phyloP scores from a whole-genome alignment of 1,284 basidiomycete species.

The Retiboletus fuscus region DNA sequence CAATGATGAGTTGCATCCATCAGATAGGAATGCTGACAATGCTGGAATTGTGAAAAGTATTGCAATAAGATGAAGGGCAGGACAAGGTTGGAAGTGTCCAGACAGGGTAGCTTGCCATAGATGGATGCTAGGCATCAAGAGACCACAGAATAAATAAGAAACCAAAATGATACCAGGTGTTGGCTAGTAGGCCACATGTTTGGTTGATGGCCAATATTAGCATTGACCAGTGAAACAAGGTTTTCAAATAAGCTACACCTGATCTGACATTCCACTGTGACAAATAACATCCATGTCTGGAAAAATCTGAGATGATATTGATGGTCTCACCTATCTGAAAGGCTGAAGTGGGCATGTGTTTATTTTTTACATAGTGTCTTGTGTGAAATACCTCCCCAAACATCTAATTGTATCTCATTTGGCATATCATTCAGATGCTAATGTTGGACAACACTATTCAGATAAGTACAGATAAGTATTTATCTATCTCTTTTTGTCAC shows the following conservation, averaged over 20 bases:
- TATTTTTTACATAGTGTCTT: background rate
- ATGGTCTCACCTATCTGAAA: background rate
- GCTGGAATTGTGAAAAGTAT: background rate
- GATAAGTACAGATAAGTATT: too few species aligned
- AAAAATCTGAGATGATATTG: background rate
- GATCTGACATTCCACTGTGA: background rate
- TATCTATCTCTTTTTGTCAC: background rate
- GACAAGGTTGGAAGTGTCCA: background rate
- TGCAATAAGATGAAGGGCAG: background rate
- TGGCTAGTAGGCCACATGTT: too few species aligned
- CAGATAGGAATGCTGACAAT: background rate
- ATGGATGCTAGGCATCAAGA: background rate
- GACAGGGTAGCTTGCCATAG: background rate
- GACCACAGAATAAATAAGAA: background rate
- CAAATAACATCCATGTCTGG: background rate
- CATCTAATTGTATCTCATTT: background rate
- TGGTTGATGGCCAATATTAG: background rate
- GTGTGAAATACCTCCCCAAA: background rate
- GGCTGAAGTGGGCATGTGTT: background rate
- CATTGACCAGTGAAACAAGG: background rate
- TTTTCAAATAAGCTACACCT: background rate
- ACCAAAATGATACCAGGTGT: too few species aligned
- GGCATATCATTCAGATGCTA: too few species aligned
- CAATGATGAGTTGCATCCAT: background rate
- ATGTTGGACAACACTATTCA: too few species aligned